Evolutionary conservation across 352 stramenopile genomes (phyloP).

Genomic region (Pythium myriotylum): DNA sequence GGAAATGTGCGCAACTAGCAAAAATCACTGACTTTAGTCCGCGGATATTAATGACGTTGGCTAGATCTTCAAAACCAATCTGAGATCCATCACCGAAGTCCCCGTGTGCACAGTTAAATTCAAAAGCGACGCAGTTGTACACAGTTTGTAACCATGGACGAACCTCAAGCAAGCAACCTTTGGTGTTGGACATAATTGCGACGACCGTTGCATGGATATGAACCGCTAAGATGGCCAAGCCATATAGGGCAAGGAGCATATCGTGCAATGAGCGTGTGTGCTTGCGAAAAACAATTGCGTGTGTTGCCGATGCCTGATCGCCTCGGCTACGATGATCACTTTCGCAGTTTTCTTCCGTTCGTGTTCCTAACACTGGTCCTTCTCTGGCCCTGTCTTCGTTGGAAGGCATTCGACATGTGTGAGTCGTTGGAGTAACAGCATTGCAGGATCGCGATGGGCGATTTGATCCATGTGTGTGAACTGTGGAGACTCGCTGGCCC

Average conservation of each 20-base stretch:
- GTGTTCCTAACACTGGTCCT: too few species aligned
- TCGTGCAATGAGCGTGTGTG: not conserved
- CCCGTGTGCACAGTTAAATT: conserved; percentile 23
- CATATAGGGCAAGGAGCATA: conserved; percentile 6
- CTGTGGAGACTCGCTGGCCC: too few species aligned
- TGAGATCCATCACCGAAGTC: conserved; percentile 1
- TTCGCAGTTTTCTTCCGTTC: too few species aligned
- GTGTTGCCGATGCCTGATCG: too few species aligned
- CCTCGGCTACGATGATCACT: too few species aligned
- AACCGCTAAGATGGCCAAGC: conserved; percentile 10
- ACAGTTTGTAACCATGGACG: conserved; percentile 22
- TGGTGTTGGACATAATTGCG: not conserved
- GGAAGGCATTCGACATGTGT: too few species aligned
- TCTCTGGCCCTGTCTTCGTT: too few species aligned
- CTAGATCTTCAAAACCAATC: not conserved
- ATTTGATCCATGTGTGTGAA: too few species aligned
- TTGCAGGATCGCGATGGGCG: too few species aligned
- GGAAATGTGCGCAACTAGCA: conserved; percentile 26
- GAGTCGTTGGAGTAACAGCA: too few species aligned
- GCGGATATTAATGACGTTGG: not conserved
- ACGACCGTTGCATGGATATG: conserved; percentile 18
- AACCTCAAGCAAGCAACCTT: conserved; percentile 18
- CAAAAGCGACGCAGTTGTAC: conserved; percentile 15
- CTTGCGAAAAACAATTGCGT: too few species aligned
- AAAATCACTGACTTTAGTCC: conserved; percentile 17